Evolutionary conservation across 2,329 filamentous ascomycete species (phyloP), one percentile per base, ranked within the genome.

Genomic region (Whalleya microplaca): DNA sequence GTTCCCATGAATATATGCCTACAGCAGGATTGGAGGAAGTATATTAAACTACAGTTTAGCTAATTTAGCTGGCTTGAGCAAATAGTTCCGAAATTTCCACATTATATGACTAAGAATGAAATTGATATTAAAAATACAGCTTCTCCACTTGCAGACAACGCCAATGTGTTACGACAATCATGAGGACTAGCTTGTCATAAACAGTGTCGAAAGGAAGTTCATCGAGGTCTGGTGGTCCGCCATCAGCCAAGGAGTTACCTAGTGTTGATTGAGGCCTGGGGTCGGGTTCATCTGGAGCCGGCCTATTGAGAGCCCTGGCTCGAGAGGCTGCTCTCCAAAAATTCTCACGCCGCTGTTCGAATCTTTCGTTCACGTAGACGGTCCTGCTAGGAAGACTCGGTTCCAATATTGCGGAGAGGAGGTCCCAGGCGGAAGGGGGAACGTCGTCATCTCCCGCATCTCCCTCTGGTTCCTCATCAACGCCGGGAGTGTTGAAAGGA

Each of bases 101-200:
- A n/a, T n/a, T n/a, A n/a, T n/a, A n/a, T n/a, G n/a, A n/a, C n/a
- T n/a, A n/a, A n/a, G n/a, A n/a, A n/a, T n/a, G n/a, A n/a, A n/a
- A n/a, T n/a, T n/a, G n/a, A n/a, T n/a, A n/a, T n/a, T n/a, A 9
- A 27, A 27, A 27, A 27, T 27, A 27, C 32, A 37, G 4, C 5
- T 32, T 10, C n/a, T 16, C 23, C 42, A 69, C 69, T 0, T 66
- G 67, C 14, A 64, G 68, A 14, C 73, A 78, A 56, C 74, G 78
- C 61, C 76, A 73, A 0, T 76, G 78, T 47, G 73, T 76, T 10
- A 73, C 75, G 2, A 76, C 75, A 2, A 73, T 76, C n/a, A 76
- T 78, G 64, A 78, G 78, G 43, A 75, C 72, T 0, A 75, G 69
- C 47, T 73, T 75, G 2, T 67, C 77, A 8, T 69, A 78, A 1